A percentile compares a stretch with the other conserved stretches of the same genome.
These are phyloP conservation scores for Phytophthora constricta DNA, from an alignment of 352 stramenopile genomes.

Conservation along the genomic window DNA sequence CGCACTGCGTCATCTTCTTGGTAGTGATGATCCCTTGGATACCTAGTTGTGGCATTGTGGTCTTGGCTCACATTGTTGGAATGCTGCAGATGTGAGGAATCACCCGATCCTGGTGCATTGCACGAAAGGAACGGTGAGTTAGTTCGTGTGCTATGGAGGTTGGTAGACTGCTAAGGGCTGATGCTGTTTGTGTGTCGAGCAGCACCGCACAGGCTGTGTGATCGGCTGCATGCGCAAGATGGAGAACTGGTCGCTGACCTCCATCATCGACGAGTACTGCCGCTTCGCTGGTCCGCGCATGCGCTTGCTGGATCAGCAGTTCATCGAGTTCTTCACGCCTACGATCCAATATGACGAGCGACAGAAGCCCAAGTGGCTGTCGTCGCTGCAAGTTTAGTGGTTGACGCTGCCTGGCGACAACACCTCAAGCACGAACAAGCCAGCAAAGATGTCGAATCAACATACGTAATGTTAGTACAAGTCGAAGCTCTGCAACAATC, in stretches of 20 bases:
- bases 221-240: slow-evolving; percentile 90
- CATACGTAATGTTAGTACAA: slow-evolving; percentile 12
- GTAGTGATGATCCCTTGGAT: slow-evolving; percentile 27
- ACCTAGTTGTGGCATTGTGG: background rate
- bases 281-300: slow-evolving; percentile 85
- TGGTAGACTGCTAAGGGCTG: background rate
- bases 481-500: slow-evolving; percentile 24
- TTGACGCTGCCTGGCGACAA: too few relatives aligned
- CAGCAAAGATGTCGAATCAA: too few relatives aligned
- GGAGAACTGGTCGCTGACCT: slow-evolving; percentile 87
- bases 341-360: slow-evolving; percentile 82
- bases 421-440: too few relatives aligned
- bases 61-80: slow-evolving; percentile 11
- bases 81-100: slow-evolving; percentile 74
- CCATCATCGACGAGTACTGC: slow-evolving; percentile 90
- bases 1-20: slow-evolving; percentile 78
- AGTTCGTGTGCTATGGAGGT: background rate
- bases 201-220: slow-evolving; percentile 87
- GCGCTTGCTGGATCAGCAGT: slow-evolving; percentile 88
- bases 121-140: slow-evolving; percentile 85
- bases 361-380: slow-evolving; percentile 79
- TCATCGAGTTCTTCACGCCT: slow-evolving; percentile 91
- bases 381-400: slow-evolving; percentile 2
- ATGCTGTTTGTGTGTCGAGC: background rate
- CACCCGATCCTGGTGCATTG: slow-evolving; percentile 89